Evolutionary conservation across 2,329 filamentous ascomycete genomes (phyloP).

Genomic region (Juglanconis oblonga): DNA sequence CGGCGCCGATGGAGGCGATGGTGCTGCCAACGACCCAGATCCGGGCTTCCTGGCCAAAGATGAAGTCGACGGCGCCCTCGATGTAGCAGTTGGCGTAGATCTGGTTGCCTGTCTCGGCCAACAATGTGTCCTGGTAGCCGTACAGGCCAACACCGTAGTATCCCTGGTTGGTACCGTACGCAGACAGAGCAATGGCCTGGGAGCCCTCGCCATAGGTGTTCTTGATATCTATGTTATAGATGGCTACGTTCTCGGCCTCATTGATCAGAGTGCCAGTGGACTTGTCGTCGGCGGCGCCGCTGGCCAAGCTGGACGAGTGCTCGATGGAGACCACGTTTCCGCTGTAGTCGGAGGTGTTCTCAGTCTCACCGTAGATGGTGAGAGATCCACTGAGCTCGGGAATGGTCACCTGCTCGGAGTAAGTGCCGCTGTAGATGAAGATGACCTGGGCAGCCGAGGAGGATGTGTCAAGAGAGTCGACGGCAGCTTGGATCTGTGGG

Average conservation of each 20-base stretch:
- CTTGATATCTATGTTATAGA: slow-evolving; percentile 55
- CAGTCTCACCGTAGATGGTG: slow-evolving; percentile 54
- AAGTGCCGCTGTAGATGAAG: slow-evolving; percentile 42
- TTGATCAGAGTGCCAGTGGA: slow-evolving; percentile 44
- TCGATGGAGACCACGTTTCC: slow-evolving; percentile 39
- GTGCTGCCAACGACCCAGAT: slow-evolving; percentile 52
- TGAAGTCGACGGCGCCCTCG: slow-evolving; percentile 56
- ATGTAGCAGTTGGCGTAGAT: slow-evolving; percentile 53
- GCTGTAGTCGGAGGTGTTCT: slow-evolving; percentile 41
- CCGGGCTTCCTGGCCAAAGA: slow-evolving; percentile 52
- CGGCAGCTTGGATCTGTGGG: slow-evolving; percentile 15
- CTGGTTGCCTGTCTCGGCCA: slow-evolving; percentile 49
- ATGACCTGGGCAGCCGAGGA: slow-evolving; percentile 10
- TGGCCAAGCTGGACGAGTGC: slow-evolving; percentile 9
- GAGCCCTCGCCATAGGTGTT: slow-evolving; percentile 46
- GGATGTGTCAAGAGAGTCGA: slow-evolving; percentile 15
- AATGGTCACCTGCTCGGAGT: slow-evolving; percentile 56
- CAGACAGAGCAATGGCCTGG: slow-evolving; percentile 52
- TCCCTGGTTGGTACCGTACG: slow-evolving; percentile 47
- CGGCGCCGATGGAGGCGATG: slow-evolving; percentile 43
- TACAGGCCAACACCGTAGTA: slow-evolving; percentile 54
- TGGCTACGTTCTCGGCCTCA: slow-evolving; percentile 41
- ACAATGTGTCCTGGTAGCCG: slow-evolving; percentile 58
- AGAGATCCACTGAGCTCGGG: slow-evolving; percentile 42
- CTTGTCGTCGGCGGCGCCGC: slow-evolving; percentile 22